These are phyloP conservation scores for Bonia amplexicaulis DNA, from an alignment of 176 grass and related monocot genomes.

Conservation along the genomic window DNA sequence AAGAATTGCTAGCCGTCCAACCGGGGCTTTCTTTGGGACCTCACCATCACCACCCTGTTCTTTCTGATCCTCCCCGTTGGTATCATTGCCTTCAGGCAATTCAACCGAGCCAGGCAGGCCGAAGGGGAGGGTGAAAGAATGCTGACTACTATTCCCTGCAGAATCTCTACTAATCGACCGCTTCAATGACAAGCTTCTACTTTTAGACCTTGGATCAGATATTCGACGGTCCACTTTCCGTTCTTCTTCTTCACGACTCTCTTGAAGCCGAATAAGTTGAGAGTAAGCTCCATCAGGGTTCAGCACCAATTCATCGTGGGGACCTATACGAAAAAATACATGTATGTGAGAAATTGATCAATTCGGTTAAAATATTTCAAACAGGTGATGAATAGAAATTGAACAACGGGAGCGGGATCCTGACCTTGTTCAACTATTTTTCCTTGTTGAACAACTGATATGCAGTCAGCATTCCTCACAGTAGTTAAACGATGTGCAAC, in stretches of 20 bases:
- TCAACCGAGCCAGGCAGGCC: constrained; percentile 28
- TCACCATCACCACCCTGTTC: constrained; percentile 20
- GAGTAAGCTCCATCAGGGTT: constrained; percentile 69
- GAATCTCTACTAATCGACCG: constrained; percentile 54
- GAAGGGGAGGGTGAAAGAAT: constrained; percentile 43
- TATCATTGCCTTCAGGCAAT: constrained; percentile 26
- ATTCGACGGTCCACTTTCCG: constrained; percentile 14
- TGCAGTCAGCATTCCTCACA: constrained; percentile 73
- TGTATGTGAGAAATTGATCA: constrained; percentile 6
- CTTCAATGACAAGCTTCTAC: constrained; percentile 50
- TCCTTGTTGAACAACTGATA: constrained; percentile 73
- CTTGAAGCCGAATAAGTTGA: constrained; percentile 63
- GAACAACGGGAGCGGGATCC: not conserved
- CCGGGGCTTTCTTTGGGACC: constrained; percentile 42
- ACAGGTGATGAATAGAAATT: not conserved
- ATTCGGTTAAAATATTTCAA: not conserved
- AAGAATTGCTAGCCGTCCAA: constrained; percentile 54
- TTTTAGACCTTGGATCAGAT: constrained; percentile 41
- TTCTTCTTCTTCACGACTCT: constrained; percentile 44
- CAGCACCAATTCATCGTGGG: constrained; percentile 63
- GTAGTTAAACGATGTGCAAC: constrained; percentile 84
- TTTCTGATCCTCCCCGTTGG: constrained; percentile 15
- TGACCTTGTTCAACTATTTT: constrained; percentile 91
- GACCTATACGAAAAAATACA: constrained; percentile 28
- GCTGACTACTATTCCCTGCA: constrained; percentile 39